Evolutionary conservation across 225 moss, liverwort and hornwort genomes (phyloP).

Genomic region (Sphagnum contortum): DNA sequence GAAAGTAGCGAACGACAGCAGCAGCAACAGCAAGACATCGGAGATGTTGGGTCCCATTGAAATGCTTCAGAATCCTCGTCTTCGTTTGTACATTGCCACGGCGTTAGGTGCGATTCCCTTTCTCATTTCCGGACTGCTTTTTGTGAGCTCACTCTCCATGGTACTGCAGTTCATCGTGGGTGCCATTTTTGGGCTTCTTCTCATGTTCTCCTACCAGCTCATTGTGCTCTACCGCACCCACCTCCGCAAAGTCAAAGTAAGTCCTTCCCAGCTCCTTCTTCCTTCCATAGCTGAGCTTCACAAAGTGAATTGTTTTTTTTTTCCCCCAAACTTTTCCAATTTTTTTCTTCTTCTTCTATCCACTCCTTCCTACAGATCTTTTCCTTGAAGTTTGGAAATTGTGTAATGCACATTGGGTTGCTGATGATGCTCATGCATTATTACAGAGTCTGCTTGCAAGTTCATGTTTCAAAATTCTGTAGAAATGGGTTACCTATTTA

Average conservation of each 20-base stretch:
- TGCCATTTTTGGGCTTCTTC: slow-evolving; percentile 27
- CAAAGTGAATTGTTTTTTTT: not conserved
- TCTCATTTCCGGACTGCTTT: slow-evolving; percentile 31
- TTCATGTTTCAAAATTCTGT: not conserved
- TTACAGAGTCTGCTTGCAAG: not conserved
- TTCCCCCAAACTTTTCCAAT: not conserved
- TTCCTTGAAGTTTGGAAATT: too few relatives aligned
- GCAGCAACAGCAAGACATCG: not conserved
- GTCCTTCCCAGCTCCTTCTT: not conserved
- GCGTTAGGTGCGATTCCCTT: slow-evolving; percentile 42
- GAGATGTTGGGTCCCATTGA: slow-evolving; percentile 10
- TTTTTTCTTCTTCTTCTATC: not conserved
- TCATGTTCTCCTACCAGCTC: slow-evolving; percentile 44
- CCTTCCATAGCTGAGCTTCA: not conserved
- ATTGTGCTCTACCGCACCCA: slow-evolving; percentile 47
- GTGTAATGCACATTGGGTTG: too few relatives aligned
- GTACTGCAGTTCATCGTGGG: slow-evolving; percentile 49
- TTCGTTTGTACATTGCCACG: slow-evolving; percentile 38
- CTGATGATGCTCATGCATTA: not conserved
- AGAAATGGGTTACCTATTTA: too few relatives aligned
- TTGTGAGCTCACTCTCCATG: slow-evolving; percentile 53
- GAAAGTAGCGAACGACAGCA: too few relatives aligned
- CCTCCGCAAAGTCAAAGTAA: slow-evolving; percentile 57
- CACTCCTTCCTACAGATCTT: too few relatives aligned
- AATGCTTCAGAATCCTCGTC: slow-evolving; percentile 35